Conservation (phyloP, 208 protist species). For the Trypanosoma melophagium region DNA sequence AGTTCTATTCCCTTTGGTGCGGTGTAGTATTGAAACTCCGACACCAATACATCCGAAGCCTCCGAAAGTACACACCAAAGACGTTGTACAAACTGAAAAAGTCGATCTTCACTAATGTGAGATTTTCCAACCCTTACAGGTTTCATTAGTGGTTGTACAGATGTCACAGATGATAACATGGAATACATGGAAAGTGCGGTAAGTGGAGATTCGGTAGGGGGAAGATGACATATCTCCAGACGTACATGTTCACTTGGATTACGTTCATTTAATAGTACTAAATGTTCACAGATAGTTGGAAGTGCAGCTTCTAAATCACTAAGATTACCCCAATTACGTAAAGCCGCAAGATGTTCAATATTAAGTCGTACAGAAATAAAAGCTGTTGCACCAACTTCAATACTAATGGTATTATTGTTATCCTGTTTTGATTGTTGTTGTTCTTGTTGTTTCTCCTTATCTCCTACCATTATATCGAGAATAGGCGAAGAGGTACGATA, state of each 20-base stretch:
- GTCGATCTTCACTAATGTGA: slow-evolving; percentile 66
- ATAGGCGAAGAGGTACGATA: slow-evolving; percentile 24
- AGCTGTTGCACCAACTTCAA: slow-evolving; percentile 4
- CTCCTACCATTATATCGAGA: slow-evolving; percentile 6
- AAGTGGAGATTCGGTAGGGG: neutral
- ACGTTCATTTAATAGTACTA: slow-evolving; percentile 57
- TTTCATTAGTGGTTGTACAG: slow-evolving; percentile 24
- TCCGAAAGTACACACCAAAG: slow-evolving; percentile 59
- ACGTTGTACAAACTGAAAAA: slow-evolving; percentile 64
- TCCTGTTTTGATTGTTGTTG: slow-evolving; percentile 1
- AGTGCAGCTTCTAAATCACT: slow-evolving; percentile 17
- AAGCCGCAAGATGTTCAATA: slow-evolving; percentile 48
- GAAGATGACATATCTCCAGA: slow-evolving; percentile 56
- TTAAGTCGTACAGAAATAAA: slow-evolving; percentile 63
- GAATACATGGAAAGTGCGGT: neutral
- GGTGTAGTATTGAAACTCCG: slow-evolving; percentile 33
- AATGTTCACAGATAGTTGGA: slow-evolving; percentile 64
- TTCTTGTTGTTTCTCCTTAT: neutral
- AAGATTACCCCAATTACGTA: slow-evolving; percentile 56
- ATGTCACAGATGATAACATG: neutral
- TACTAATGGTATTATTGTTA: slow-evolving; percentile 8
- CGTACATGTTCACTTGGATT: slow-evolving; percentile 75
- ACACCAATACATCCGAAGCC: slow-evolving; percentile 40
- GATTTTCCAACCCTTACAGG: slow-evolving; percentile 54
- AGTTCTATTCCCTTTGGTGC: slow-evolving; percentile 15